Evolutionary conservation across 73 alveolate genomes (phyloP).

Genomic region (Paramecium sexaurelia): DNA sequence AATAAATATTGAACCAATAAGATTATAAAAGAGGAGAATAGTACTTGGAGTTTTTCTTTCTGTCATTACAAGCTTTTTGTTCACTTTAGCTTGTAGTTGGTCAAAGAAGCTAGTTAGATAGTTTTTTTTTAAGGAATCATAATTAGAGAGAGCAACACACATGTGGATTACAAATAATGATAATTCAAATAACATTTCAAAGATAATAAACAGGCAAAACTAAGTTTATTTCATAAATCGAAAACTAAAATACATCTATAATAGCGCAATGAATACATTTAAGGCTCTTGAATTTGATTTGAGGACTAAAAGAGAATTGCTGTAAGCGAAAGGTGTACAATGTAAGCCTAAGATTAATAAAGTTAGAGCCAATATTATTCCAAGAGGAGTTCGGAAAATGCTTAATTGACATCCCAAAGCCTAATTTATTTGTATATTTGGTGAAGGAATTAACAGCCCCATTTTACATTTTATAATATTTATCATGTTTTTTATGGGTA

Average conservation of each 20-base stretch:
- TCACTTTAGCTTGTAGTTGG: conserved; percentile 37
- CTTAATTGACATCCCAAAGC: conserved; percentile 48
- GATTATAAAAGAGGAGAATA: neutral
- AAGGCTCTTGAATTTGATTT: conserved; percentile 7
- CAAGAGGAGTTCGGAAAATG: conserved; percentile 56
- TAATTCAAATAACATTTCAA: neutral
- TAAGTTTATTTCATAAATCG: neutral
- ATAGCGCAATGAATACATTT: conserved; percentile 11
- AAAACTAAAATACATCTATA: neutral
- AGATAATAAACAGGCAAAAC: neutral
- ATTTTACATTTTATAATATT: conserved; percentile 45
- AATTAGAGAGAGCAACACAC: conserved; percentile 1
- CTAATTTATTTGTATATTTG: conserved; percentile 43
- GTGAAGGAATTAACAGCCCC: conserved; percentile 63
- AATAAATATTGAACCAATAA: neutral
- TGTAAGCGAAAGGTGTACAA: neutral
- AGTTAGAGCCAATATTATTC: neutral
- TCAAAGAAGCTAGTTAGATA: conserved; percentile 15
- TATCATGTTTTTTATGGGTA: conserved; percentile 39
- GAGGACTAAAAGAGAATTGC: neutral
- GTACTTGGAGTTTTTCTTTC: neutral
- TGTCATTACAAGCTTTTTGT: neutral
- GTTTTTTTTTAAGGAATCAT: neutral
- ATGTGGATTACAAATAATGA: neutral
- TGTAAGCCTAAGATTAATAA: neutral